These are phyloP conservation scores for Erodium chrysanthum DNA, from an alignment of 441 rosid species.

Conservation along the genomic window DNA sequence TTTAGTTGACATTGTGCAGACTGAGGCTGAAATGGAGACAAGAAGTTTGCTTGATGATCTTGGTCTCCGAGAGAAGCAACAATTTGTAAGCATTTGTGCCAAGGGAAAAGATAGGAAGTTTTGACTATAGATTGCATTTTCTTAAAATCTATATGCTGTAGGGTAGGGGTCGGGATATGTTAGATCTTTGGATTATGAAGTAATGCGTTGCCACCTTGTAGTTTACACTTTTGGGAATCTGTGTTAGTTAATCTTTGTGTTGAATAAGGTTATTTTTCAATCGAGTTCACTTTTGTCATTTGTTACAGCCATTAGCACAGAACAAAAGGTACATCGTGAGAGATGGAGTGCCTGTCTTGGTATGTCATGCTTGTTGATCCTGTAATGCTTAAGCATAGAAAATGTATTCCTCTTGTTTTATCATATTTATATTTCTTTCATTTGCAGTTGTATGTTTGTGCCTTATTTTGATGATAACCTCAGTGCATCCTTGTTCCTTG, in stretches of 20 bases:
- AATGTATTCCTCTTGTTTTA: background rate
- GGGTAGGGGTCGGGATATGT: background rate
- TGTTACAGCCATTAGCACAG: constrained; percentile 68
- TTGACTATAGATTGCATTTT: background rate
- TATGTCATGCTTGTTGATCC: constrained; percentile 24
- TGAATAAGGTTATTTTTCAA: constrained; percentile 5
- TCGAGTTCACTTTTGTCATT: constrained; percentile 14
- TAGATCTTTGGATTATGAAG: background rate
- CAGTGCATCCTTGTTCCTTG: constrained; percentile 17
- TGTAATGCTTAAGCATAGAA: constrained; percentile 5
- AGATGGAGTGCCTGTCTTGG: constrained; percentile 71
- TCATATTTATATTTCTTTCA: constrained; percentile 6
- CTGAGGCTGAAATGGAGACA: constrained; percentile 73
- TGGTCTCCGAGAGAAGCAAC: constrained; percentile 71
- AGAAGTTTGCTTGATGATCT: constrained; percentile 58
- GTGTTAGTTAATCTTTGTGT: background rate
- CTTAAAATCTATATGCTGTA: background rate
- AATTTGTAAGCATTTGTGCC: constrained; percentile 47
- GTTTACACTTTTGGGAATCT: background rate
- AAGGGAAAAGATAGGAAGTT: background rate
- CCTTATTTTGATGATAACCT: constrained; percentile 9
- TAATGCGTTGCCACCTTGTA: constrained; percentile 6
- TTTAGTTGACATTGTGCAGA: constrained; percentile 33
- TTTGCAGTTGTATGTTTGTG: constrained; percentile 10
- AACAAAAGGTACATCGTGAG: constrained; percentile 66